phyloP scores from a whole-genome alignment of 768 basidiomycete genomes.

The Pholiota conissans region DNA sequence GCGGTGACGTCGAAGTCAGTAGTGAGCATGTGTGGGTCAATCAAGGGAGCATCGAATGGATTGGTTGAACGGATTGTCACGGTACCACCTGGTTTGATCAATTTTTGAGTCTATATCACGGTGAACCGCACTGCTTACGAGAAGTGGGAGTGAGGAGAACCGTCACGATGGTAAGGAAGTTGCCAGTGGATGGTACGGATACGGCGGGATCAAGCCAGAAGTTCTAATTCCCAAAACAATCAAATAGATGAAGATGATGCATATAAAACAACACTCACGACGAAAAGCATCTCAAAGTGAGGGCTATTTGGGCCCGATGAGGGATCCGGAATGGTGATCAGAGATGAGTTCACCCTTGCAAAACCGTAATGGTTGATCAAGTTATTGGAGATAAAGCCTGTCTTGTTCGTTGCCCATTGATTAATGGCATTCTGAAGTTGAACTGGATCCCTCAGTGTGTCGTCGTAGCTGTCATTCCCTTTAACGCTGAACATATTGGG shows the following conservation, averaged over 20 bases:
- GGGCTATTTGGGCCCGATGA: constrained; percentile 17
- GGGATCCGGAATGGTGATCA: constrained; percentile 18
- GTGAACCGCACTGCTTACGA: constrained; percentile 22
- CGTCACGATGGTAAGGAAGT: constrained; percentile 29
- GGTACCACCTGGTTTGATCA: constrained; percentile 27
- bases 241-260: neutral
- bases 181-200: constrained; percentile 25
- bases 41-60: constrained; percentile 45
- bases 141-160: constrained; percentile 34
- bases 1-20: constrained; percentile 26
- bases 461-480: constrained; percentile 9
- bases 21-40: constrained; percentile 46
- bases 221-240: constrained; percentile 10
- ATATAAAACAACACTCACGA: constrained; percentile 27
- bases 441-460: constrained; percentile 1
- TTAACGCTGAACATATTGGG: constrained; percentile 14
- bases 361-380: constrained; percentile 28
- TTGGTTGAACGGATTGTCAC: constrained; percentile 38
- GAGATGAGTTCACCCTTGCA: constrained; percentile 33
- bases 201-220: constrained; percentile 16
- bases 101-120: neutral
- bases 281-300: constrained; percentile 29
- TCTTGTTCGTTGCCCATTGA: constrained; percentile 19
- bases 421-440: constrained; percentile 25
- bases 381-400: constrained; percentile 36